Evolutionary conservation across 2,329 filamentous ascomycete species (phyloP).

Genomic region (Aspergillus udagawae): DNA sequence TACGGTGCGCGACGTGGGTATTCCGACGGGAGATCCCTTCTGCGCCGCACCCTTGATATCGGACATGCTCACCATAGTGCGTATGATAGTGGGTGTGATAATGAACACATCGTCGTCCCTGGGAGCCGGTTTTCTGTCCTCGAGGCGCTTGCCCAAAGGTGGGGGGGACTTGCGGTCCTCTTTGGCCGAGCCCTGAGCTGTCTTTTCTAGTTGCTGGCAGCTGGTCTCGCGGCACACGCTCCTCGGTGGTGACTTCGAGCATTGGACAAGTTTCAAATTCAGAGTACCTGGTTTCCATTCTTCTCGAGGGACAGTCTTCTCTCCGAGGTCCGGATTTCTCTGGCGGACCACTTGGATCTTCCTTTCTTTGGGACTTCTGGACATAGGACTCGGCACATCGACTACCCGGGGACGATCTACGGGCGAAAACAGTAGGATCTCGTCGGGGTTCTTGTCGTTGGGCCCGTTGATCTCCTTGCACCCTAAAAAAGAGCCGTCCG

Average conservation of each 20-base stretch:
- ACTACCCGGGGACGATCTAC: slow-evolving; percentile 20
- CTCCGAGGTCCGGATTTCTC: slow-evolving; percentile 11
- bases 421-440: slow-evolving; percentile 33
- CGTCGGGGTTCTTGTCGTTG: slow-evolving; percentile 34
- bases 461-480: slow-evolving; percentile 36
- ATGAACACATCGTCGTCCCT: slow-evolving; percentile 32
- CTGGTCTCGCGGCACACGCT: slow-evolving; percentile 21
- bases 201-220: slow-evolving; percentile 14
- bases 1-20: slow-evolving; percentile 16
- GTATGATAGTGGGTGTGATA: slow-evolving; percentile 41
- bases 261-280: slow-evolving; percentile 34
- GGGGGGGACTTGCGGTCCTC: slow-evolving; percentile 17
- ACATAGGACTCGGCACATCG: slow-evolving; percentile 18
- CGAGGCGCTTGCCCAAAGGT: slow-evolving; percentile 10
- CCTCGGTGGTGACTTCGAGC: slow-evolving; percentile 27
- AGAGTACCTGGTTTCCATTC: slow-evolving; percentile 28
- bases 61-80: slow-evolving; percentile 34
- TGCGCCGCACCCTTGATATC: slow-evolving; percentile 15
- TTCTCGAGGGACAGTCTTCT: slow-evolving; percentile 21
- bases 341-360: slow-evolving; percentile 7
- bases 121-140: slow-evolving; percentile 10
- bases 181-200: slow-evolving; percentile 19
- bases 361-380: slow-evolving; percentile 20
- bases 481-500: slow-evolving; percentile 39
- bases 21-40: slow-evolving; percentile 13